Conservation (phyloP, 306 rosid species). For the Hippophae tibetana region DNA sequence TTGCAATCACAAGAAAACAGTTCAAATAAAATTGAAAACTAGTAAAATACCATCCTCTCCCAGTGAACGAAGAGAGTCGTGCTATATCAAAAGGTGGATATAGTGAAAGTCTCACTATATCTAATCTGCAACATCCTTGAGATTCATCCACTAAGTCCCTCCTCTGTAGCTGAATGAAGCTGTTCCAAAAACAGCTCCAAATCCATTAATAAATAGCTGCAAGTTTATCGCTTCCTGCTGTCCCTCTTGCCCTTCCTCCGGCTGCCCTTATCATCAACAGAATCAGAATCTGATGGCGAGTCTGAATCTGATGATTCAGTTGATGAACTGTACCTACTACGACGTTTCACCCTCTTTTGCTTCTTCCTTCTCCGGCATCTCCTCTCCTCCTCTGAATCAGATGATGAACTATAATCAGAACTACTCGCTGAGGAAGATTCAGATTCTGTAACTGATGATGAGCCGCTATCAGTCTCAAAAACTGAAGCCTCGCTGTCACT, state of each 20-base stretch:
- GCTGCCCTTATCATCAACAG: slow-evolving; percentile 54
- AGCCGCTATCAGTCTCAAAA: slow-evolving; percentile 77
- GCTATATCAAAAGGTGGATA: no score
- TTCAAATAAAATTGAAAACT: no score
- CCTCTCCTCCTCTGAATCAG: slow-evolving; percentile 83
- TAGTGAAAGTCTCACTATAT: no score
- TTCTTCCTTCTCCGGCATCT: slow-evolving; percentile 56
- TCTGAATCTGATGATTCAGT: slow-evolving; percentile 65
- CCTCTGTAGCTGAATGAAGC: no score
- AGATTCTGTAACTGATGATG: slow-evolving; percentile 71
- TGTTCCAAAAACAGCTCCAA: no score
- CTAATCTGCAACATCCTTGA: no score
- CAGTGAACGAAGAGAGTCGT: no score
- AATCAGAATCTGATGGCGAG: slow-evolving; percentile 71
- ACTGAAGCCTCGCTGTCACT: slow-evolving; percentile 87
- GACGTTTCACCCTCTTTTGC: slow-evolving; percentile 52
- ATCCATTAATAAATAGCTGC: background rate
- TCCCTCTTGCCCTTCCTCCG: slow-evolving; percentile 59
- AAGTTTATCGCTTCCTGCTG: slow-evolving; percentile 35
- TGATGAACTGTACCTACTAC: slow-evolving; percentile 57
- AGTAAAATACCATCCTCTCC: no score
- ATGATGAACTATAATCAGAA: slow-evolving; percentile 57
- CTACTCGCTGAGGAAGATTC: slow-evolving; percentile 69
- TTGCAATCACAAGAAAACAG: no score
- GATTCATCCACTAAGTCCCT: no score